Base-by-base conservation (phyloP, 2,329 filamentous ascomycete genomes). In the Pseudogymnoascus verrucosus region DNA sequence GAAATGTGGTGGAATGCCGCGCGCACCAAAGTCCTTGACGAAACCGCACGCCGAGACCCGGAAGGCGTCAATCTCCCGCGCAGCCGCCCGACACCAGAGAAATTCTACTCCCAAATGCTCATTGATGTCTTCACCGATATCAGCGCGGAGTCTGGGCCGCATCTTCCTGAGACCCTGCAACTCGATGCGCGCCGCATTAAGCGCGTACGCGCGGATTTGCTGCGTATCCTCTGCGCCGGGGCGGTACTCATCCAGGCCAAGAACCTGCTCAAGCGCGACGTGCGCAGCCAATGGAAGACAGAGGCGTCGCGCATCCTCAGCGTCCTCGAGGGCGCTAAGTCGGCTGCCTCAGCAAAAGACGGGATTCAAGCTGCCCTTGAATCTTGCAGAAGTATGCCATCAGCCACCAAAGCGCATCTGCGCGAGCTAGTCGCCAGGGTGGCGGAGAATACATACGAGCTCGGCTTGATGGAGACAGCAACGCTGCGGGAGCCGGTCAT, bases 211-310 rank as follows among this genome's bases (percentile, higher is more conserved):
- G 74, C 76, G 26, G 79, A 85, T 64, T 80, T 85, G 0, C 76
- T 88, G 54, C 83, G 85, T 51, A 87, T 93, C 69, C 84, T 90
- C 21, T 89, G 89, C 1, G 84, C 89, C 3, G 89, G 88, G 1
- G 88, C 89, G 0, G 88, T 93, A 59, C 78, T 93, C 28, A 77
- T 93, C 12, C 91, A 91, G 61, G 89, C 88, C 74, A 95, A 95
- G 78, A 93, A 92, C 69, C 79, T 93, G 6, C 82, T 95, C 34
- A 93, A 92, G 76, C 85, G 90, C 14, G 90, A 93, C 71, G 89
- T 91, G 3, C 85, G 90, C 51, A 83, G 84, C 11, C 85, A 88
- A 19, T 95, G 90, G 90, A 90, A 88, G 74, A 84, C 80, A 23
- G 88, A 93, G 74, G 88, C 89, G 0, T 78, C 80, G 2, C 85